These are phyloP conservation scores for Metschnikowia amazonensis DNA, from an alignment of 805 yeast species.

Conservation along the genomic window DNA sequence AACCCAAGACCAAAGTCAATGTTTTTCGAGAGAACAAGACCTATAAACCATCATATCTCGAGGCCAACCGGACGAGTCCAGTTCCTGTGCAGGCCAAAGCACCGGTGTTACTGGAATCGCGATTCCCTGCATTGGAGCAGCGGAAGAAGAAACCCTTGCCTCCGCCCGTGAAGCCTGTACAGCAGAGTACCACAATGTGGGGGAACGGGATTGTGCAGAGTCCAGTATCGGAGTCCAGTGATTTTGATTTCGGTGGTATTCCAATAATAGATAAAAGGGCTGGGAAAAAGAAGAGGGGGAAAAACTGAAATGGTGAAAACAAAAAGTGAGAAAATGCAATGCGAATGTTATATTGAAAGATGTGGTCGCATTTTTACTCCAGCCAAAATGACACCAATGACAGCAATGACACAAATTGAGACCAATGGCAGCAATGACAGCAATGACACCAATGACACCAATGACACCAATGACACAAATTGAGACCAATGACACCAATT, in stretches of 20 bases:
- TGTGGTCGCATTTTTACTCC: no score
- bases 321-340: no score
- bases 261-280: constrained; percentile 19
- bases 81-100: constrained; percentile 23
- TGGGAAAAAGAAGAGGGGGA: constrained; percentile 12
- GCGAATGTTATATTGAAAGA: no score
- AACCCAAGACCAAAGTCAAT: constrained; percentile 13
- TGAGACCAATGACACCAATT: no score
- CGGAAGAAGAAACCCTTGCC: constrained; percentile 39
- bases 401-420: no score
- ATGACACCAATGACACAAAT: no score
- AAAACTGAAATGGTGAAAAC: no score
- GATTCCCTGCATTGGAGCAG: constrained; percentile 47
- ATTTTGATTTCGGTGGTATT: constrained; percentile 16
- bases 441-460: no score
- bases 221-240: constrained; percentile 7
- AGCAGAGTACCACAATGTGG: constrained; percentile 15
- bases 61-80: constrained; percentile 10
- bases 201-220: constrained; percentile 12
- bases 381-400: no score
- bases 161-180: constrained; percentile 58
- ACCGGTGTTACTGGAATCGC: constrained; percentile 19
- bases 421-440: no score
- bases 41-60: constrained; percentile 33
- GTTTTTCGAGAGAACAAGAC: constrained; percentile 19